These are phyloP conservation scores for Entonaema liquescens DNA, from an alignment of 495 filamentous ascomycete genomes.

Conservation along the genomic window DNA sequence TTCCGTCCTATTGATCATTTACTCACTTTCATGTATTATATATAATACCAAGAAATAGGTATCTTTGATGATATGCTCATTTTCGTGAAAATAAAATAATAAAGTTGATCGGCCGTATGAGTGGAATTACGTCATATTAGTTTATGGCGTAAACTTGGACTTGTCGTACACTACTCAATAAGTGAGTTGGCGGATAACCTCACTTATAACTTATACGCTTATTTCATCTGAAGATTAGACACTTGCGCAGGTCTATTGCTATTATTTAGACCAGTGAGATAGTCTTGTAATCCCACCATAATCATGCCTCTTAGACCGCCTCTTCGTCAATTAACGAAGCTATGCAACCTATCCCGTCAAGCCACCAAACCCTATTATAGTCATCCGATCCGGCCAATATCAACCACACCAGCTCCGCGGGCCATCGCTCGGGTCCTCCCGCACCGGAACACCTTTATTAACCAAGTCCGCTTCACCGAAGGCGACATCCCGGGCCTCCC, in stretches of 20 bases:
- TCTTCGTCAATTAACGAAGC: neutral
- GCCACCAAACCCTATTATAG: neutral
- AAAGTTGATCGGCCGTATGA: neutral
- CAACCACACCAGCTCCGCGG: neutral
- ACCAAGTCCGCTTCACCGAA: conserved; percentile 24
- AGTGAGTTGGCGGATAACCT: neutral
- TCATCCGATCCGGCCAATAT: neutral
- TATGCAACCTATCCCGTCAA: neutral
- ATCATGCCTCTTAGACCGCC: neutral
- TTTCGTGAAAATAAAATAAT: neutral
- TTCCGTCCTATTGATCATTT: neutral
- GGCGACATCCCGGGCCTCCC: conserved; percentile 40
- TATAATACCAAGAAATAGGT: neutral
- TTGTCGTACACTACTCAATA: neutral
- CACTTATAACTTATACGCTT: neutral
- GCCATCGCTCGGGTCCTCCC: neutral
- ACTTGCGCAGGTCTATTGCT: neutral
- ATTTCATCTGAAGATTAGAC: neutral
- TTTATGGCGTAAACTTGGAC: neutral
- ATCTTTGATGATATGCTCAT: neutral
- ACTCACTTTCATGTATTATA: neutral
- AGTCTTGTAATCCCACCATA: neutral
- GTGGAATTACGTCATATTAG: neutral
- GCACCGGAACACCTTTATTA: conserved; percentile 5
- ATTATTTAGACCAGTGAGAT: neutral